Evolutionary conservation across 768 basidiomycete species (phyloP), one percentile per base, ranked within the genome.

Genomic region (Peribolospora baueri): DNA sequence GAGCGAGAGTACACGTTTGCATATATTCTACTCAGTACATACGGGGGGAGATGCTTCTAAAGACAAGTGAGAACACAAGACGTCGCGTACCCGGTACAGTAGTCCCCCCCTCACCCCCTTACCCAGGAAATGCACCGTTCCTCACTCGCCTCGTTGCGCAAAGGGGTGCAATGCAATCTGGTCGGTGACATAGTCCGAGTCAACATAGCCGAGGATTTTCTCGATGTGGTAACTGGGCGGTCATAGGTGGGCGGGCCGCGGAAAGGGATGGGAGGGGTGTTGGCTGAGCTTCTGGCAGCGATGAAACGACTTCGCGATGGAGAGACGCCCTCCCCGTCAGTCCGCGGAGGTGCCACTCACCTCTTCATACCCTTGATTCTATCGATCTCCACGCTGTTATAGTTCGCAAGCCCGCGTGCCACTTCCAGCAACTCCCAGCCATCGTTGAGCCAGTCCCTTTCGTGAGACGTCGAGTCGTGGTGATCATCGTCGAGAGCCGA

Each of bases 121-220:
- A 25, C 25, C 25, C 25, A 25, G 25, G 25, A 25, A 25, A 25
- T 25, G 25, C 25, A 25, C 25, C 1, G 25, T 25, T 25, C 25
- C 25, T 25, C 25, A 25, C 25, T 25, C 25, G 25, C 25, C 25
- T 25, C 25, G 25, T 25, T 25, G 25, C 25, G 25, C 25, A 25
- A 25, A 25, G 25, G 25, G 25, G 25, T 25, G 74, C 53, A 91
- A 81, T 3, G 84, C 86, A 62, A 93, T 80, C 63, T 88, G 85
- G 64, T 97, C 93, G 5, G 91, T 90, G 50, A 97, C 88, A 69
- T 97, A 84, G 66, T 97, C 93, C 38, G 85, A 83, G 65, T 98
- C 93, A 10, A 83, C 84, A 67, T 98, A 97, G 3, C 88, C 91
- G 50, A 98, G 67, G 5, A 88, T 62, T 57, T 79, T 76, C 7